A percentile compares a stretch with the other conserved stretches of the same genome.
Conservation (phyloP, 73 alveolate species). For the Stentor roeselii region DNA sequence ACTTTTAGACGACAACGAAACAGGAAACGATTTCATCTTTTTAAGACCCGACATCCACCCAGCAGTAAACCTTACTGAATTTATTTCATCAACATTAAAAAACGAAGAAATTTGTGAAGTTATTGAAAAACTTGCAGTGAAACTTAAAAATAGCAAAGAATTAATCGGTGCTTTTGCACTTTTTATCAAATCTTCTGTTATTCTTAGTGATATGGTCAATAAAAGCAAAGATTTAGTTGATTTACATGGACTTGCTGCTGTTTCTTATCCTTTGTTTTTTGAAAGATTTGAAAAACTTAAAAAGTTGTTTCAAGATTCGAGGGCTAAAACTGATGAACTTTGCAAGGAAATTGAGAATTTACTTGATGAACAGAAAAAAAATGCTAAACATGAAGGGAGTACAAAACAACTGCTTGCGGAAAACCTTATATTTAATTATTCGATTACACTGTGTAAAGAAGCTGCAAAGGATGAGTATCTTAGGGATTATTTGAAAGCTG, state of each 20-base stretch:
- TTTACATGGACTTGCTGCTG: background rate
- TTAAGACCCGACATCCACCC: background rate
- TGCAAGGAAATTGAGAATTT: background rate
- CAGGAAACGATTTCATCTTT: background rate
- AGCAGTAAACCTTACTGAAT: conserved; percentile 9
- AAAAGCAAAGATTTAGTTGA: background rate
- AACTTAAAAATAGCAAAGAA: background rate
- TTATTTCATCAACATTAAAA: background rate
- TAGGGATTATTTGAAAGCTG: background rate
- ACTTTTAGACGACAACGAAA: background rate
- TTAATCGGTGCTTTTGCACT: conserved; percentile 5
- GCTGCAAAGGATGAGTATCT: conserved; percentile 21
- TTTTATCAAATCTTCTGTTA: background rate
- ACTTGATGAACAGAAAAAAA: background rate
- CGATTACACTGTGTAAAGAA: conserved; percentile 8
- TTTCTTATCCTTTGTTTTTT: background rate
- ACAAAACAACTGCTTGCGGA: background rate
- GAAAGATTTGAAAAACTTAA: background rate
- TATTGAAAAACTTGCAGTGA: background rate
- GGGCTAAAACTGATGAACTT: background rate
- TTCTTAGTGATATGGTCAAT: background rate
- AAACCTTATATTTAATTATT: background rate
- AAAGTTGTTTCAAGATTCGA: background rate
- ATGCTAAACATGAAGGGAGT: background rate
- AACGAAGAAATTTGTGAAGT: background rate